phyloP scores from a whole-genome alignment of 352 stramenopile species.

The Phytopythium aichiense region DNA sequence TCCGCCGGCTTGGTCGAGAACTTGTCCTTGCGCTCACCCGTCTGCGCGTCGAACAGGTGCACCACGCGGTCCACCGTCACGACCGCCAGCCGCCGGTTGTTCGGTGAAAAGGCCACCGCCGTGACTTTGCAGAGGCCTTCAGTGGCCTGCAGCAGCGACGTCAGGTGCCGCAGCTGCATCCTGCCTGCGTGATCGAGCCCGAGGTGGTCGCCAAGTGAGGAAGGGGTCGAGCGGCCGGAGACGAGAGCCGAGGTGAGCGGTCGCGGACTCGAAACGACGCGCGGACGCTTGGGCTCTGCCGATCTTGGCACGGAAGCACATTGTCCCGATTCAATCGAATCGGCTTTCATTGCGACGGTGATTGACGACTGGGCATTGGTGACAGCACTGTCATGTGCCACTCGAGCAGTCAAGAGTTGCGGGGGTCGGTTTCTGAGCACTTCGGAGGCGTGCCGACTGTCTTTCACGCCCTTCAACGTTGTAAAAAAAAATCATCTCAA shows the following conservation, averaged over 20 bases:
- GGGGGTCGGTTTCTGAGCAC: too few relatives aligned
- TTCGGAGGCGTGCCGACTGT: too few relatives aligned
- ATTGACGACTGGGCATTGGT: not conserved
- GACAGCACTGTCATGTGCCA: not conserved
- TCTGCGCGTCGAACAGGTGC: constrained; percentile 91
- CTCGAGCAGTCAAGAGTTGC: too few relatives aligned
- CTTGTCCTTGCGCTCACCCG: constrained; percentile 91
- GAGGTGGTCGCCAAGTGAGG: not conserved
- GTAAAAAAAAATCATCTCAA: too few relatives aligned
- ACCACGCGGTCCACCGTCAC: constrained; percentile 93
- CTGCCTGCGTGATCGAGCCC: not conserved
- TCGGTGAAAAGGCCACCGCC: constrained; percentile 89
- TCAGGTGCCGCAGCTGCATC: constrained; percentile 92
- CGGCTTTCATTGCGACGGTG: too few relatives aligned
- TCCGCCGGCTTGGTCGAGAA: constrained; percentile 95
- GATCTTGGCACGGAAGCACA: not conserved
- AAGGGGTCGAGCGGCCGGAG: not conserved
- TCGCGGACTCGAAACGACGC: constrained; percentile 35
- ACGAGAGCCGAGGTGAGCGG: constrained; percentile 1
- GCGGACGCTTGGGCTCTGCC: constrained; percentile 3
- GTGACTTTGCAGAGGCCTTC: constrained; percentile 92
- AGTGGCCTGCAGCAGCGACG: constrained; percentile 88
- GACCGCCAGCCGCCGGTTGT: constrained; percentile 90
- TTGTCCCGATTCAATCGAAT: not conserved
- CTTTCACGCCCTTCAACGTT: too few relatives aligned